Base-by-base conservation (phyloP, 1,284 basidiomycete species). In the Phlebopus sp. region DNA sequence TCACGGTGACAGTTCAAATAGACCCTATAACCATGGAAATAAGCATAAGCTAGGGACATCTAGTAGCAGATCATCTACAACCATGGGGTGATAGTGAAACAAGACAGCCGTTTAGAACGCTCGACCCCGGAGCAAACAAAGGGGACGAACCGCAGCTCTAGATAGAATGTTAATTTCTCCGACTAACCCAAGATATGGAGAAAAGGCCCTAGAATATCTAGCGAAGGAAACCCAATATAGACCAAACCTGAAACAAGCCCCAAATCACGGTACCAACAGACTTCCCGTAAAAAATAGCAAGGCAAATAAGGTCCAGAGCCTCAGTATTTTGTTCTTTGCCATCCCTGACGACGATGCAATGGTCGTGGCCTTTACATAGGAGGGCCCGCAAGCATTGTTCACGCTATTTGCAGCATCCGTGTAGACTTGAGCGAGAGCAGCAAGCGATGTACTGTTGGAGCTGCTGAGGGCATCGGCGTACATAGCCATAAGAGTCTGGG, bases 401-500 rank as follows among this genome's bases (percentile, higher is more conserved):
- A 69, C 59, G 25, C 59, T 49, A 21, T 45, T 49, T 36, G 66
- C 70, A 8, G 74, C 74, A 18, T 40, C 13, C 19, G 55, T 60
- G 60, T 73, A 77, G 31, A 71, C 75, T 51, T 72, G 60, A 41
- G 61, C 42, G 35, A 85, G 64, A 35, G 56, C 63, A 11, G 41
- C 49, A 23, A 66, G 44, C 9, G 23, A 47, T 42, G 49, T 48
- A 9, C 47, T 44, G 25, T 53, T 55, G 42, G 51, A 34, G 4
- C 39, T 55, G 8, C 32, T 35, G 27, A 63, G 47, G 15, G 57
- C 61, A 4, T 54, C 43, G 9, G 59, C 70, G 59, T 81, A 88
- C 25, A 70, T 54, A 11, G 59, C 63, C 73, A 89, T 74, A 7
- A 86, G 51, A 51, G 60, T 70, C 59, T 77, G 73, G 15, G 77